These are phyloP conservation scores for Fusarium armeniacum DNA, from an alignment of 2,329 filamentous ascomycete species.

Conservation along the genomic window DNA sequence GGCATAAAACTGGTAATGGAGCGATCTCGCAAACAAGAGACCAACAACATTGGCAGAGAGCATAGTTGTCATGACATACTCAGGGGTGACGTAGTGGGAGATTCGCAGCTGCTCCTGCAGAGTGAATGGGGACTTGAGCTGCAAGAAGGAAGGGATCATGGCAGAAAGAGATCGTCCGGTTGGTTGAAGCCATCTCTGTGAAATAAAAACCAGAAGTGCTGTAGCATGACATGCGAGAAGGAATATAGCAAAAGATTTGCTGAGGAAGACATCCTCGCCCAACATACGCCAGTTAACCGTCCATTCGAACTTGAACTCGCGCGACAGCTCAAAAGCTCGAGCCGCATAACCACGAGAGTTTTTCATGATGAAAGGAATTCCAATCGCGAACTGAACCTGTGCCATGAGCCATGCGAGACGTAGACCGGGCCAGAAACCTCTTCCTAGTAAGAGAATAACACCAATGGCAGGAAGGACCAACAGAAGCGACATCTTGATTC, in stretches of 20 bases:
- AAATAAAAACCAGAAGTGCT: conserved; percentile 76
- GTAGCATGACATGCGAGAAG: conserved; percentile 76
- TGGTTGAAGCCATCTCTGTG: conserved; percentile 79
- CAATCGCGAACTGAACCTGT: conserved; percentile 80
- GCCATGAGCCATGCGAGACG: conserved; percentile 78
- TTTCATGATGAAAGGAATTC: conserved; percentile 75
- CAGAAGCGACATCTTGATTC: conserved; percentile 95
- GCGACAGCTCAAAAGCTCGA: conserved; percentile 89
- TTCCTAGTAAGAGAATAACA: conserved; percentile 79
- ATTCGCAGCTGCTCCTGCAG: conserved; percentile 69
- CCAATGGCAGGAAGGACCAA: conserved; percentile 86
- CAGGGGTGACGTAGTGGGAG: conserved; percentile 72
- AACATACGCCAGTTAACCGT: conserved; percentile 99
- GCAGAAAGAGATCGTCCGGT: conserved; percentile 69
- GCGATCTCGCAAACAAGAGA: conserved; percentile 85
- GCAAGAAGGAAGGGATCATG: conserved; percentile 64
- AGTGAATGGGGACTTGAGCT: conserved; percentile 61
- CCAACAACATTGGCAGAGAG: conserved; percentile 83
- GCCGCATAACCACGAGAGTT: conserved; percentile 80
- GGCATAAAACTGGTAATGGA: conserved; percentile 96
- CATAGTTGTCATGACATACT: conserved; percentile 82
- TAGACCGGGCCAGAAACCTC: conserved; percentile 75
- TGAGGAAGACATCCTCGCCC: conserved; percentile 84
- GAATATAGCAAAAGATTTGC: conserved; percentile 73
- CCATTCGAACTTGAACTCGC: conserved; percentile 96